Conservation (phyloP, 202 grass and related monocot genomes). For the Eragrostis tef region DNA sequence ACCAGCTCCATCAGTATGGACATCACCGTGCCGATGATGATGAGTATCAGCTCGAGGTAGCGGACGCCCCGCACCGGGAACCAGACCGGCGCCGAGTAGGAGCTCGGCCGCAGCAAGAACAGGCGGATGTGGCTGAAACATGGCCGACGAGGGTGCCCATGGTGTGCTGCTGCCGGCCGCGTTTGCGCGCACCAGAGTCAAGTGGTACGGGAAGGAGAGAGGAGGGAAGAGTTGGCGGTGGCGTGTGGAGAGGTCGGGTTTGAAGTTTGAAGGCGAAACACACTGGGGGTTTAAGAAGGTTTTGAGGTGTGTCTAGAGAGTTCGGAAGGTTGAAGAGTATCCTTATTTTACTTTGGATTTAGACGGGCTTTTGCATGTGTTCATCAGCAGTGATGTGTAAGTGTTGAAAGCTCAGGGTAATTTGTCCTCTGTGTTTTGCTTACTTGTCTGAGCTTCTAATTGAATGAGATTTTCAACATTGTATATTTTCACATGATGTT, state of each 20-base stretch:
- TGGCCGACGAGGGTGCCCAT: slow-evolving; percentile 87
- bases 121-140: slow-evolving; percentile 83
- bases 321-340: slow-evolving; percentile 57
- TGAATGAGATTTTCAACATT: neutral
- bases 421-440: slow-evolving; percentile 36
- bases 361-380: slow-evolving; percentile 30
- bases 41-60: slow-evolving; percentile 71
- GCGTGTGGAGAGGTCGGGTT: slow-evolving; percentile 32
- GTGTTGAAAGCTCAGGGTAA: slow-evolving; percentile 25
- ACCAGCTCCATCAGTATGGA: slow-evolving; percentile 92
- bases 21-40: slow-evolving; percentile 50
- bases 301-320: slow-evolving; percentile 43
- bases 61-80: slow-evolving; percentile 59
- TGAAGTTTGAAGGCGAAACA: slow-evolving; percentile 4
- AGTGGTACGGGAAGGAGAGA: neutral
- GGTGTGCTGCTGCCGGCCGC: neutral
- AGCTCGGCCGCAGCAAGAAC: slow-evolving; percentile 58
- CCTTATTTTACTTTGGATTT: slow-evolving; percentile 19
- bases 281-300: slow-evolving; percentile 49
- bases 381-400: slow-evolving; percentile 45
- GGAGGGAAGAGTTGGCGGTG: neutral
- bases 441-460: slow-evolving; percentile 6
- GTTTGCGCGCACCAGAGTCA: neutral
- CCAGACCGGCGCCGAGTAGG: slow-evolving; percentile 75
- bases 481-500: neutral